Evolutionary conservation across 169 alveolate genomes (phyloP).

Genomic region (Plasmodium billcollinsi): DNA sequence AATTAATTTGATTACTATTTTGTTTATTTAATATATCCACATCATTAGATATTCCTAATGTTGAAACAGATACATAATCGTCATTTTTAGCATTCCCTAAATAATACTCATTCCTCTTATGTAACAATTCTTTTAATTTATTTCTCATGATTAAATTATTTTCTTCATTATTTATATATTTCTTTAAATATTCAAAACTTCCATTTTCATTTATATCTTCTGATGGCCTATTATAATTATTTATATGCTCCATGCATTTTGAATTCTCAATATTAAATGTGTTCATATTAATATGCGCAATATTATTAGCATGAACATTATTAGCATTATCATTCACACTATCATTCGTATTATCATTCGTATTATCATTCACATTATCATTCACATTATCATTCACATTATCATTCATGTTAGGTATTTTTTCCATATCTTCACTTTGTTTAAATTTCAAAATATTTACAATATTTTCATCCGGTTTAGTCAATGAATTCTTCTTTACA

Average conservation of each 20-base stretch:
- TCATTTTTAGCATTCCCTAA: no score
- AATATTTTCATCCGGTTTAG: background rate
- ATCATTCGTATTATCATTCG: background rate
- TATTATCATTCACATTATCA: background rate
- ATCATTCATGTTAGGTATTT: background rate
- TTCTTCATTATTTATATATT: slow-evolving; percentile 1
- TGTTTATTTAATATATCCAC: background rate
- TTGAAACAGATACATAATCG: no score
- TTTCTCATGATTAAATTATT: background rate
- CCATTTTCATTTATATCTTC: background rate
- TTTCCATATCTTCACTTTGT: background rate
- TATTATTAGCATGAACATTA: background rate
- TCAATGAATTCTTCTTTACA: no score
- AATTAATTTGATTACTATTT: background rate
- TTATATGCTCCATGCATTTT: no score
- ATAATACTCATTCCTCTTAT: background rate
- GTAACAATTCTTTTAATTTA: slow-evolving; percentile 4
- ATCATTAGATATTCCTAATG: no score
- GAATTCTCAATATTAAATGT: no score
- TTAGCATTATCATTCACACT: background rate
- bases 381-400: background rate
- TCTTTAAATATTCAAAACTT: background rate
- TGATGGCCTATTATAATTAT: no score
- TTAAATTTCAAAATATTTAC: background rate
- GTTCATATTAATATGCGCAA: no score